Evolutionary conservation across 345 rosid genomes (phyloP).

Genomic region (Arabidopsis suecica): DNA sequence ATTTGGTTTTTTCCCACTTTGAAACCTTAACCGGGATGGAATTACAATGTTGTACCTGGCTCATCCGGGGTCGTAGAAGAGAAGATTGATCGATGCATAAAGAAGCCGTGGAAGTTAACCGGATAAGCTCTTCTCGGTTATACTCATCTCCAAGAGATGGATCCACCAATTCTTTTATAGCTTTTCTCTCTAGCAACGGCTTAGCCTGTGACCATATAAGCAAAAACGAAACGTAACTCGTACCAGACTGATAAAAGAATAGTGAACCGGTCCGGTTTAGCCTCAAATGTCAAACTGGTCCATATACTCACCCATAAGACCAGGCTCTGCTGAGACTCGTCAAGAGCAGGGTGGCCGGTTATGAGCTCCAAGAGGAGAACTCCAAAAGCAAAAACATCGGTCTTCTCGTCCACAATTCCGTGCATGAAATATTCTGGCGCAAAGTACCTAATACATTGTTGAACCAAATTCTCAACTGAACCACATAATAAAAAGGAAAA

Average conservation of each 20-base stretch:
- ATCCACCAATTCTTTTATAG: conserved; percentile 61
- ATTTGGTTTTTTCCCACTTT: no score
- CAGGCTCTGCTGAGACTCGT: conserved; percentile 68
- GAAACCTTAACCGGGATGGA: background rate
- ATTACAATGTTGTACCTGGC: conserved; percentile 56
- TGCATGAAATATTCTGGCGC: conserved; percentile 98
- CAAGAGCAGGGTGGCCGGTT: conserved; percentile 78
- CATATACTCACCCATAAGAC: conserved; percentile 72
- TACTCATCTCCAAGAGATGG: conserved; percentile 64
- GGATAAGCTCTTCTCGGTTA: conserved; percentile 68
- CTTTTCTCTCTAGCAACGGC: conserved; percentile 68
- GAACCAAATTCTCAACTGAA: conserved; percentile 1
- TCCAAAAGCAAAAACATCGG: conserved; percentile 88
- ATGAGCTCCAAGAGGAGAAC: conserved; percentile 90
- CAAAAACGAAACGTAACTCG: conserved; percentile 23
- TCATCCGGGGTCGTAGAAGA: conserved; percentile 84
- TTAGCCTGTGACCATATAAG: conserved; percentile 61
- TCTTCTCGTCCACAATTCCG: conserved; percentile 92
- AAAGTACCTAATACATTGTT: conserved; percentile 60
- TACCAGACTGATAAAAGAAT: background rate
- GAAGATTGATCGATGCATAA: conserved; percentile 85
- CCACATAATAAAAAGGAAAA: background rate
- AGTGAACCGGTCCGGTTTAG: conserved; percentile 10
- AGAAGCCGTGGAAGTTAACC: conserved; percentile 73
- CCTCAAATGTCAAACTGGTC: conserved; percentile 18